These are phyloP conservation scores for Populus euphratica DNA, from an alignment of 345 rosid genomes.

Conservation along the genomic window DNA sequence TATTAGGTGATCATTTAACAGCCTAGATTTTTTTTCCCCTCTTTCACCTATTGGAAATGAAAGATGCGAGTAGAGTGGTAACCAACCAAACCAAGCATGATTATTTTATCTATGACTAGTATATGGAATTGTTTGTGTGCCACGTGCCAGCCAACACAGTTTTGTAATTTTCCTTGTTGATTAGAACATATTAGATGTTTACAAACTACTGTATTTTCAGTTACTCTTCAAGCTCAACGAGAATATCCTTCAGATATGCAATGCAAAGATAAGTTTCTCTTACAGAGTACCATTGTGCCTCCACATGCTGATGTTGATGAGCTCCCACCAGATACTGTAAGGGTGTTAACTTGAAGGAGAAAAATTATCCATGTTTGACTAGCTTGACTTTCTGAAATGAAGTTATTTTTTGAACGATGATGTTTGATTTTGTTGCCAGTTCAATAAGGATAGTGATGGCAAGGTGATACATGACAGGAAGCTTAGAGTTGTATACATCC, in stretches of 20 bases:
- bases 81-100: background rate
- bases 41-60: background rate
- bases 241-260: slow-evolving; percentile 84
- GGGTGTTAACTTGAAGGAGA: slow-evolving; percentile 20
- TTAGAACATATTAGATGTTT: background rate
- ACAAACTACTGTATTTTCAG: slow-evolving; percentile 36
- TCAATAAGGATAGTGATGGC: slow-evolving; percentile 62
- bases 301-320: slow-evolving; percentile 78
- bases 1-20: background rate
- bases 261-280: slow-evolving; percentile 95
- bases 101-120: background rate
- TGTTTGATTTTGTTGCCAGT: slow-evolving; percentile 39
- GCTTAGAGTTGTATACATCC: slow-evolving; percentile 68
- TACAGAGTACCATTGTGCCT: slow-evolving; percentile 78
- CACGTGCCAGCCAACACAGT: slow-evolving; percentile 3
- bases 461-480: slow-evolving; percentile 68
- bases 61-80: background rate
- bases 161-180: background rate
- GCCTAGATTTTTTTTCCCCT: background rate
- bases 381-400: background rate
- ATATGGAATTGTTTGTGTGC: background rate
- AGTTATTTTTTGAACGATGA: slow-evolving; percentile 3
- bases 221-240: slow-evolving; percentile 84
- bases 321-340: slow-evolving; percentile 78
- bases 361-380: background rate